Evolutionary conservation across 768 basidiomycete genomes (phyloP), one percentile per base, ranked within the genome.

Genomic region (Phaffia australis): DNA sequence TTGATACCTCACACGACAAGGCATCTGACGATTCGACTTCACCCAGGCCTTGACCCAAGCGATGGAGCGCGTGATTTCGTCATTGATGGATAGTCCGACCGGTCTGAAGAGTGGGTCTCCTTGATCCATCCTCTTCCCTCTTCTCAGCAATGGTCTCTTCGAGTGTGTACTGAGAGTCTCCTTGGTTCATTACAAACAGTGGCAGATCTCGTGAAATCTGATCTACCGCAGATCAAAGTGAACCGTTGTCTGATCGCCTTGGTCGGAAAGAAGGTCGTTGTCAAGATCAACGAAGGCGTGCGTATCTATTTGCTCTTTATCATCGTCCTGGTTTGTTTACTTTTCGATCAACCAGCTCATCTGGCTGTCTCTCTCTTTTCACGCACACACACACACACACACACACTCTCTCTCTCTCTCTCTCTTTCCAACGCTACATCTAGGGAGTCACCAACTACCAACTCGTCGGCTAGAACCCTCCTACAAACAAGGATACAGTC

Each of bases 161-260:
- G 51, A 2, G n/a, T 23, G 4, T 54, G 50, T 70, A 48, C 23
- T 27, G 21, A 16, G 29, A 25, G 60, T 68, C 59, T 9, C 32
- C 56, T 29, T 50, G 19, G 9, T n/a, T 60, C 57, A 16, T 7
- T 63, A 42, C 46, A 42, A 25, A 56, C 60, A 94, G 91, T 93
- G 27, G 77, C 81, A 35, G 87, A 89, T 64, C 80, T 93, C 71
- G 81, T 80, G 51, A 84, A 84, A 1, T 88, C 89, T 0, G 88
- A 90, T 69, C 81, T 94, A 48, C 88, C 85, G 61, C 91, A 94
- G 78, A 87, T 90, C 9, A 82, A 88, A 52, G 92, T 90, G 51
- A 94, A 95, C 76, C 93, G 90, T 75, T 94, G 90, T 71, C 80
- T 97, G 48, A 90, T 97, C 61, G 89, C 90, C 1, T 79, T 97